phyloP scores from a whole-genome alignment of 1,284 basidiomycete species.

The Afroboletus lepidellus region DNA sequence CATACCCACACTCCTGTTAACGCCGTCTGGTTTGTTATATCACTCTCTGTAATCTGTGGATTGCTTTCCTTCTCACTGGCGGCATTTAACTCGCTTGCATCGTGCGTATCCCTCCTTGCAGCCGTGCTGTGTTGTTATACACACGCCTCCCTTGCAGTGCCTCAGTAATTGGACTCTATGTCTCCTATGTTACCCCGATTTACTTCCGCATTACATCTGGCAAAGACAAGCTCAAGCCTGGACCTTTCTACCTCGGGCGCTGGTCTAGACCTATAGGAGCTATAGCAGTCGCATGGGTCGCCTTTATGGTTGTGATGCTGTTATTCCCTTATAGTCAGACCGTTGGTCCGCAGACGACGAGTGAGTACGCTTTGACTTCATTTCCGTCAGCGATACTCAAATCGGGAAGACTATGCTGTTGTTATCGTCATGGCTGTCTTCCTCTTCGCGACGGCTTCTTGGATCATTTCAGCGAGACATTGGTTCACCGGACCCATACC shows the following conservation, averaged over 20 bases:
- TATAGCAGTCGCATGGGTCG: conserved; percentile 57
- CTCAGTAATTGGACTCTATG: conserved; percentile 59
- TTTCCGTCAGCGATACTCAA: conserved; percentile 1
- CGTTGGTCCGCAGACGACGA: conserved; percentile 50
- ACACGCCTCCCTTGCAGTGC: conserved; percentile 38
- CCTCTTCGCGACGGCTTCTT: conserved; percentile 55
- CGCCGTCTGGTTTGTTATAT: conserved; percentile 67
- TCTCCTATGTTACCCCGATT: conserved; percentile 53
- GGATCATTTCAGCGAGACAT: conserved; percentile 58
- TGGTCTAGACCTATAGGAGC: conserved; percentile 56
- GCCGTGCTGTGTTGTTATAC: neutral
- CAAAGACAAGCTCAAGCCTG: conserved; percentile 49
- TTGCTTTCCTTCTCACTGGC: conserved; percentile 59
- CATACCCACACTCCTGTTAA: conserved; percentile 62
- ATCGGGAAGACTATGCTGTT: conserved; percentile 53
- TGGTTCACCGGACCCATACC: conserved; percentile 64
- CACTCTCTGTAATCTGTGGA: conserved; percentile 53
- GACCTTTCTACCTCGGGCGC: conserved; percentile 54
- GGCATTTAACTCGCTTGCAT: conserved; percentile 59
- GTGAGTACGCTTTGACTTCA: conserved; percentile 28
- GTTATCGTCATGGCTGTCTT: conserved; percentile 61
- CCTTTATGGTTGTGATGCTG: conserved; percentile 57
- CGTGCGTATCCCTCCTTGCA: conserved; percentile 40
- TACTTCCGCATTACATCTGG: conserved; percentile 65
- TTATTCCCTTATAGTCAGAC: conserved; percentile 50